A percentile compares a stretch with the other conserved stretches of the same genome.
phyloP scores from a whole-genome alignment of 208 protist species.

The Trypanosoma scelopori region DNA sequence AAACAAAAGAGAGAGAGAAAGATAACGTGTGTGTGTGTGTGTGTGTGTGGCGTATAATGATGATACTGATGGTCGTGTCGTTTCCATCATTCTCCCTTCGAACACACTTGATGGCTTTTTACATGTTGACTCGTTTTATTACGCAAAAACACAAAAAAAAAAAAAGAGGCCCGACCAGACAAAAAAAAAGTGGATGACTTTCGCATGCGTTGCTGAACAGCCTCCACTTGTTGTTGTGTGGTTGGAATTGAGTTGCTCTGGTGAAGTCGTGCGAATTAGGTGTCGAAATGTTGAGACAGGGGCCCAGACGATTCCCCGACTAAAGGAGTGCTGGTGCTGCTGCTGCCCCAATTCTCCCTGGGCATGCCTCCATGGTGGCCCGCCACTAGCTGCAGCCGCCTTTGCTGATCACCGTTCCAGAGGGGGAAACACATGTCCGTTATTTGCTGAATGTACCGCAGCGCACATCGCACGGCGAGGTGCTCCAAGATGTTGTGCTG shows the following conservation, averaged over 20 bases:
- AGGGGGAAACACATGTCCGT: constrained; percentile 51
- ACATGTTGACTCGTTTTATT: too few relatives aligned
- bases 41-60: too few relatives aligned
- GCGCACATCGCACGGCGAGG: constrained; percentile 74
- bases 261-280: not conserved
- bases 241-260: not conserved
- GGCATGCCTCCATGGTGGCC: not conserved
- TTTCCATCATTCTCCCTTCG: too few relatives aligned
- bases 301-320: not conserved
- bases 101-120: too few relatives aligned
- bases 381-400: not conserved
- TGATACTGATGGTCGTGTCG: too few relatives aligned
- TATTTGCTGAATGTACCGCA: constrained; percentile 64
- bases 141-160: constrained; percentile 19
- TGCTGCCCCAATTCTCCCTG: not conserved
- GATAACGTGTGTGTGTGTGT: too few relatives aligned
- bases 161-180: too few relatives aligned
- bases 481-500: constrained; percentile 61
- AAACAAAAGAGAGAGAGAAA: too few relatives aligned
- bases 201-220: too few relatives aligned
- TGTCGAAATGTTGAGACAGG: not conserved
- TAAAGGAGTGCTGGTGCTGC: not conserved
- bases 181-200: not conserved
- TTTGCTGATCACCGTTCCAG: constrained; percentile 41
- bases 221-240: constrained; percentile 1